Conservation (phyloP, 2,329 filamentous ascomycete species). For the Colletotrichum higginsianum region DNA sequence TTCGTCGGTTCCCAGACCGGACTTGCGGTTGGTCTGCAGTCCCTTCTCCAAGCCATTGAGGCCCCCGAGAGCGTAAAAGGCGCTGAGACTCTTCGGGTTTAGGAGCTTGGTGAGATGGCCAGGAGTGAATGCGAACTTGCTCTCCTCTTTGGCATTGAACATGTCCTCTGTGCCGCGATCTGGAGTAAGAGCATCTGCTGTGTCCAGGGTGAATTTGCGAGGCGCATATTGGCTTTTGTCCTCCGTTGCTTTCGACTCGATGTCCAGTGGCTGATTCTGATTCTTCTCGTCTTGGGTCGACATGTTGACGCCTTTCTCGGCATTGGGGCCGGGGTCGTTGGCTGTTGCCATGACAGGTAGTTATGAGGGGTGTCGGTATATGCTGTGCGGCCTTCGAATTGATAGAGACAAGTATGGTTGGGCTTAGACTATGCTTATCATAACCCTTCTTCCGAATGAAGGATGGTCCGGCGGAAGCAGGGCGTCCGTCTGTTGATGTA, state of each 20-base stretch:
- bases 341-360: conserved; percentile 26
- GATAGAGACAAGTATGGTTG: not conserved
- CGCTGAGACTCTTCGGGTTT: conserved; percentile 83
- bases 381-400: not conserved
- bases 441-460: not conserved
- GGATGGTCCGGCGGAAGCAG: not conserved
- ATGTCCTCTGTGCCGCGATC: conserved; percentile 81
- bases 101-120: conserved; percentile 83
- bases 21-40: conserved; percentile 73
- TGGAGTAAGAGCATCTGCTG: conserved; percentile 52
- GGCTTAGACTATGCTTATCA: not conserved
- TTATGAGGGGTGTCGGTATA: not conserved
- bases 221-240: conserved; percentile 25
- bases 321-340: conserved; percentile 17
- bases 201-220: conserved; percentile 45
- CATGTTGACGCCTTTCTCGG: conserved; percentile 30
- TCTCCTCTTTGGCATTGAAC: conserved; percentile 74
- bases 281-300: conserved; percentile 11
- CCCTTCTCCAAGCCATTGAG: conserved; percentile 81
- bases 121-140: conserved; percentile 80
- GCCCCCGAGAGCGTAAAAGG: conserved; percentile 83
- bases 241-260: conserved; percentile 16
- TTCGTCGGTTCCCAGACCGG: conserved; percentile 81
- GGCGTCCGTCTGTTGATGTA: not conserved
- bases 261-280: conserved; percentile 18